These are phyloP conservation scores for Passiflora organensis DNA, from an alignment of 345 rosid species.

Conservation along the genomic window DNA sequence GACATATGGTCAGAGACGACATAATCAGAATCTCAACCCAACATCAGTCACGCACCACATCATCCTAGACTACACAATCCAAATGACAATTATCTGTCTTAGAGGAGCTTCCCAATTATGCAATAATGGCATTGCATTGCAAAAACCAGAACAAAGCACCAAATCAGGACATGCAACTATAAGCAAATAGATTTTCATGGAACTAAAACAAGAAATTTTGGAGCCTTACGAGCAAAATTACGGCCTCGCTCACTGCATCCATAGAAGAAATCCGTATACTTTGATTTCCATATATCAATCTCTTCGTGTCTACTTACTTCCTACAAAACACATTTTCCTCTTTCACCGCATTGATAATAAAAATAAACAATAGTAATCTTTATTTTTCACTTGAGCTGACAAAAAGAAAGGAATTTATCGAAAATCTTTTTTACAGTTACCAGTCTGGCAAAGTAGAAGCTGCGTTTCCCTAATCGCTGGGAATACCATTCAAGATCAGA, in stretches of 20 bases:
- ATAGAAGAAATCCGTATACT: constrained; percentile 46
- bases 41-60: no score
- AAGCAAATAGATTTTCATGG: background rate
- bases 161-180: background rate
- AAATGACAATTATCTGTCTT: no score
- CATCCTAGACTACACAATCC: no score
- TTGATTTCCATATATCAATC: constrained; percentile 90
- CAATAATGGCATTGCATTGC: no score
- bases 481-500: constrained; percentile 98
- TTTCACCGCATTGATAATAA: background rate
- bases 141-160: no score
- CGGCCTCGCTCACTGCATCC: constrained; percentile 87
- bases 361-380: no score
- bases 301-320: constrained; percentile 45
- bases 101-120: no score
- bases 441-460: constrained; percentile 42
- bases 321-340: constrained; percentile 17
- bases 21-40: no score
- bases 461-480: constrained; percentile 58
- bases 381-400: no score
- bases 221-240: constrained; percentile 55
- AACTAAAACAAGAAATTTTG: background rate
- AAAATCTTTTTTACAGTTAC: background rate
- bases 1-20: no score
- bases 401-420: no score